Percentiles rank a stretch among this genome's conserved stretches.
Conservation (phyloP, 306 rosid genomes). For the Argentina anserina region DNA sequence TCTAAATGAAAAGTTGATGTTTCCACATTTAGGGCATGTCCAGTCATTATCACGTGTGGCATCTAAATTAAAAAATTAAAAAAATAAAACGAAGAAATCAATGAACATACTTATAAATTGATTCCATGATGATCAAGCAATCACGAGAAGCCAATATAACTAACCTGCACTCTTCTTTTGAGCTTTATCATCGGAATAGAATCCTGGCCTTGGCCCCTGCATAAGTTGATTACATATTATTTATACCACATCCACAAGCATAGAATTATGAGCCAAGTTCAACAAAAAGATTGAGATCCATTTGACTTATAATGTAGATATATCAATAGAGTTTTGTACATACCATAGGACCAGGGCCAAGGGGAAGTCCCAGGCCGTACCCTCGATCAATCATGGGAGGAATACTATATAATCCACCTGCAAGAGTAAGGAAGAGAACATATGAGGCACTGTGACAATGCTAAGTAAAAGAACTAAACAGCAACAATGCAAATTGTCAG, state of each 20-base stretch:
- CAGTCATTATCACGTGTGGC: slow-evolving; percentile 96
- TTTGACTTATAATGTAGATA: neutral
- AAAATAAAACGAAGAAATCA: neutral
- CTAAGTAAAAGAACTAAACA: slow-evolving; percentile 1
- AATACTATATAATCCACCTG: slow-evolving; percentile 89
- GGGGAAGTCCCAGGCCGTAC: slow-evolving; percentile 83
- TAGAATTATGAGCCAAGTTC: neutral
- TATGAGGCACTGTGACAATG: neutral
- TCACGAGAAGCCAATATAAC: slow-evolving; percentile 16
- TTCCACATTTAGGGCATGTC: slow-evolving; percentile 98
- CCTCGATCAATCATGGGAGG: slow-evolving; percentile 74
- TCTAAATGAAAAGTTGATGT: slow-evolving; percentile 91
- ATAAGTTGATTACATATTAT: slow-evolving; percentile 22
- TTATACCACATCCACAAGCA: neutral
- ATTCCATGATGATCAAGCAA: neutral
- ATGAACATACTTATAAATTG: neutral
- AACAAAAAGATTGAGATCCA: neutral
- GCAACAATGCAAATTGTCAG: neutral
- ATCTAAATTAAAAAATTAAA: slow-evolving; percentile 34
- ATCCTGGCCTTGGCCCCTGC: slow-evolving; percentile 90
- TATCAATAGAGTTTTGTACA: slow-evolving; percentile 11
- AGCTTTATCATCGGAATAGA: slow-evolving; percentile 66
- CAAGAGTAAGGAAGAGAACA: slow-evolving; percentile 18
- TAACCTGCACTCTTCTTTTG: slow-evolving; percentile 71
- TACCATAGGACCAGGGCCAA: slow-evolving; percentile 89